phyloP scores from a whole-genome alignment of 768 basidiomycete species.

The Suillus tomentosus region DNA sequence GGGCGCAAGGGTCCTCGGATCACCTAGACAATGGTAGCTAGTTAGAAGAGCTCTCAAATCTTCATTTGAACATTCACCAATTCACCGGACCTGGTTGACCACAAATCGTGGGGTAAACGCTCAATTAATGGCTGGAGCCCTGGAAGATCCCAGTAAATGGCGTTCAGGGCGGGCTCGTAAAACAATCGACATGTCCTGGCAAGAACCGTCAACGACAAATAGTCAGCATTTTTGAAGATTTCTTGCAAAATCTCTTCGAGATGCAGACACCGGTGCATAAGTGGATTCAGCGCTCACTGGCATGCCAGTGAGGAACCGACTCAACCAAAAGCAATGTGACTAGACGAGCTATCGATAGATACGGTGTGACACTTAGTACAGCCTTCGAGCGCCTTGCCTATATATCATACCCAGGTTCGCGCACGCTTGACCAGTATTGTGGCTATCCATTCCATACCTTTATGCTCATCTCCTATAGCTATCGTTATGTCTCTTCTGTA shows the following conservation, averaged over 20 bases:
- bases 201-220: conserved; percentile 32
- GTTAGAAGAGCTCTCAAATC: neutral
- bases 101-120: conserved; percentile 33
- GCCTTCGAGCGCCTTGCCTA: neutral
- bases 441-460: neutral
- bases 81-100: conserved; percentile 22
- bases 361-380: neutral
- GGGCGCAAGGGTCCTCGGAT: conserved; percentile 23
- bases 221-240: conserved; percentile 34
- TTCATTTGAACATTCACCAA: conserved; percentile 3
- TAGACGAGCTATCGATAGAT: too few species aligned
- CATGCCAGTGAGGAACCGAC: neutral
- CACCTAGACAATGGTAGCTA: conserved; percentile 16
- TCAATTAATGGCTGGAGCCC: conserved; percentile 35
- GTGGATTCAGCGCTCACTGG: conserved; percentile 6
- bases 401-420: neutral
- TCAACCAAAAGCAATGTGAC: neutral
- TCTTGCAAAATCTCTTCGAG: conserved; percentile 37
- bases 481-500: too few species aligned
- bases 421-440: too few species aligned
- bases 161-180: conserved; percentile 34
- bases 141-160: conserved; percentile 32
- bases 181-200: conserved; percentile 34
- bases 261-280: conserved; percentile 36
- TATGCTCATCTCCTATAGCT: too few species aligned